Conservation (phyloP, 116 monocot genomes). For the Zostera marina region DNA sequence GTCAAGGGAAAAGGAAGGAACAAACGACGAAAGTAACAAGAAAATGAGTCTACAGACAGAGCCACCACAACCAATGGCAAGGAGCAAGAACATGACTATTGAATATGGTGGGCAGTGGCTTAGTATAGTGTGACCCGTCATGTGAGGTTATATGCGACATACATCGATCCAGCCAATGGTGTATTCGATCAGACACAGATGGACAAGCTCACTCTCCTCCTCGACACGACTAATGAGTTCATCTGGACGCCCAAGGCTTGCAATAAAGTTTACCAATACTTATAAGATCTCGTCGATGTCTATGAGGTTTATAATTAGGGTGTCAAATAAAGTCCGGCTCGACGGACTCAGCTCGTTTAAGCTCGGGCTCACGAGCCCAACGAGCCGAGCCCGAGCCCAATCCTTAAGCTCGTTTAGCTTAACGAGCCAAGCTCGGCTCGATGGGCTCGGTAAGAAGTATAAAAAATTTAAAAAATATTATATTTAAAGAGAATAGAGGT, state of each 20-base stretch:
- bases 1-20: too few relatives aligned
- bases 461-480: too few relatives aligned
- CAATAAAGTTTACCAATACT: constrained; percentile 63
- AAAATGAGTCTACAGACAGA: background rate
- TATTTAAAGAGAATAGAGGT: too few relatives aligned
- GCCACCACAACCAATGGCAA: constrained; percentile 44
- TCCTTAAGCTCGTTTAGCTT: too few relatives aligned
- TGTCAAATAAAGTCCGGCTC: too few relatives aligned
- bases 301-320: constrained; percentile 56
- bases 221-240: constrained; percentile 71
- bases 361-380: too few relatives aligned
- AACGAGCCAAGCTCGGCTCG: too few relatives aligned
- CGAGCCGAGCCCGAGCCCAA: too few relatives aligned
- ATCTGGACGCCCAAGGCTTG: constrained; percentile 65
- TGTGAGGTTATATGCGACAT: constrained; percentile 80
- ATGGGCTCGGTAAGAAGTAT: too few relatives aligned
- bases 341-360: too few relatives aligned
- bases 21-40: too few relatives aligned
- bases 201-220: constrained; percentile 82
- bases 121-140: constrained; percentile 71
- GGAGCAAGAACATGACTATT: constrained; percentile 67
- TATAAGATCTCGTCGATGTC: constrained; percentile 73
- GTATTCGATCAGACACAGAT: constrained; percentile 89
- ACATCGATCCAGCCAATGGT: constrained; percentile 65
- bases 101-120: constrained; percentile 89